Evolutionary conservation across 83 land plant species (phyloP).

Genomic region (Isoetes engelmannii): DNA sequence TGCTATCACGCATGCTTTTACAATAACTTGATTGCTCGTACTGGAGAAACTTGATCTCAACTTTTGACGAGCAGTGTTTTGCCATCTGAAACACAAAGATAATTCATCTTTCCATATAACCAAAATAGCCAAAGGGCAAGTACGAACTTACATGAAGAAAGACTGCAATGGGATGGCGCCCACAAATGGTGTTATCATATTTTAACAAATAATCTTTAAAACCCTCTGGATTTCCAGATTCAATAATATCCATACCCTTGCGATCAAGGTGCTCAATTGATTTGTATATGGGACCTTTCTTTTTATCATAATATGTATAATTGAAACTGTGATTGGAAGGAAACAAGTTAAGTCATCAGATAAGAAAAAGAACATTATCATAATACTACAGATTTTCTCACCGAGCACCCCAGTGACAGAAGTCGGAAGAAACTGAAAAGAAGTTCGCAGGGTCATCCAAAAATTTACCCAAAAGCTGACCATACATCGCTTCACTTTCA

Average conservation of each 20-base stretch:
- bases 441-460: conserved; percentile 83
- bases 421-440: conserved; percentile 90
- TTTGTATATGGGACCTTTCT: conserved; percentile 81
- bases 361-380: neutral
- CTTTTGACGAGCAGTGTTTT: conserved; percentile 54
- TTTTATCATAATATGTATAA: conserved; percentile 70
- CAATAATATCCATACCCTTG: conserved; percentile 88
- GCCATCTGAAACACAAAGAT: conserved; percentile 55
- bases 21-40: conserved; percentile 98
- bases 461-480: conserved; percentile 73
- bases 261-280: conserved; percentile 83
- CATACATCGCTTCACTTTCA: conserved; percentile 85
- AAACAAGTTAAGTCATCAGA: neutral
- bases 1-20: conserved; percentile 84
- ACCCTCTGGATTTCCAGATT: conserved; percentile 77
- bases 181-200: conserved; percentile 93
- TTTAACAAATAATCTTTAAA: conserved; percentile 66
- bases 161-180: conserved; percentile 96
- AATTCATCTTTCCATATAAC: neutral
- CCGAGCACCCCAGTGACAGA: conserved; percentile 95
- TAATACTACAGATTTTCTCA: conserved; percentile 10
- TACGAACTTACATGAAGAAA: conserved; percentile 74
- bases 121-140: neutral
- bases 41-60: conserved; percentile 63
- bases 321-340: conserved; percentile 35